Base-by-base conservation (phyloP, 2,329 filamentous ascomycete species). In the Diaporthe amygdali region DNA sequence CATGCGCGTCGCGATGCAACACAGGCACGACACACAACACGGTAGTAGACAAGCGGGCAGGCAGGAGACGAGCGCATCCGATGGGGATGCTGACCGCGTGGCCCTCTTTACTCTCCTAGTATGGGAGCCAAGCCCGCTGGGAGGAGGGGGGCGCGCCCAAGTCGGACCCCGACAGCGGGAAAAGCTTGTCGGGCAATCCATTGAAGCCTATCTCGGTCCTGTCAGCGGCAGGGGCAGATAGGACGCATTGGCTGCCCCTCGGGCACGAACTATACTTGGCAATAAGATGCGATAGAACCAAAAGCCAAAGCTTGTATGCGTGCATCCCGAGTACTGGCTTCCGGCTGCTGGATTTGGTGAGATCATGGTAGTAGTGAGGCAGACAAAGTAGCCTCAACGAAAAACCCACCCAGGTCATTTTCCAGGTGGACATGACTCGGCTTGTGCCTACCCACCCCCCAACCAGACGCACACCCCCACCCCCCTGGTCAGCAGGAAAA, bases 131-230 rank as follows among this genome's bases (percentile, higher is more conserved):
- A 49, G 41, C 20, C 59, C 41, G 59, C 27, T n/a, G n/a, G n/a
- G n/a, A n/a, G 30, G 7, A 17, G 59, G 37, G 10, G 37, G 10
- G 15, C 27, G 59, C 41, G 41, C 59, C 59, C 59, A 27, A 47
- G 37, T 37, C 59, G 59, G 44, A 64, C 44, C 44, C 59, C 44
- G 59, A 46, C 41, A 17, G 8, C 17, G 2, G n/a, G 12, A 32
- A 64, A 49, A 49, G 59, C 59, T 64, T 64, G 59, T 64, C 59
- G n/a, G 41, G 59, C 30, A 64, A 64, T 37, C 44, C 59, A 64
- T 64, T 15, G 59, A 64, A 64, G 59, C 44, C 44, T 49, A 49
- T 64, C 30, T 37, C 15, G 44, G 37, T 39, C 37, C 37, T 14
- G 37, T 39, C 37, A 39, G 37, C 37, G 5, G 37, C 37, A 39